phyloP scores from a whole-genome alignment of 768 basidiomycete genomes.

The Candolleomyces aberdarensis region DNA sequence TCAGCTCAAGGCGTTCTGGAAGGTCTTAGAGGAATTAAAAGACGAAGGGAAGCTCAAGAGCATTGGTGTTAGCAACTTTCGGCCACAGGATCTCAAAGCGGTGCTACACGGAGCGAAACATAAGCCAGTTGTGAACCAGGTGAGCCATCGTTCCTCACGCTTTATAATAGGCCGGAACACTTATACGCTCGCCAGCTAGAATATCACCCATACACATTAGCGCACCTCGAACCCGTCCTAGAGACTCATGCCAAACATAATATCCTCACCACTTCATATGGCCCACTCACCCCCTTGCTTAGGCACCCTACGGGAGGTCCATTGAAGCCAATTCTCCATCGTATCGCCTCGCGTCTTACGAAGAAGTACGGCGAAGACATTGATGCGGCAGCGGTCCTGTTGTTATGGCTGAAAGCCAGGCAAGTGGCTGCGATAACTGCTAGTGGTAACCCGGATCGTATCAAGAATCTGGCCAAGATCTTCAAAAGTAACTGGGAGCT shows the following conservation, averaged over 20 bases:
- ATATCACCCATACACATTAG: conserved; percentile 32
- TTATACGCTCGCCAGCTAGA: conserved; percentile 24
- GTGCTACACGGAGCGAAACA: conserved; percentile 42
- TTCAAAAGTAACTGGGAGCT: conserved; percentile 27
- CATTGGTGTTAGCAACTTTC: conserved; percentile 55
- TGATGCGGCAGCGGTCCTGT: conserved; percentile 22
- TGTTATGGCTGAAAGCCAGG: conserved; percentile 32
- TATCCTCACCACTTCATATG: conserved; percentile 36
- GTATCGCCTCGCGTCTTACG: conserved; percentile 28
- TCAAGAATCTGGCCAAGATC: conserved; percentile 27
- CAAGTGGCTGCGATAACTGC: conserved; percentile 30
- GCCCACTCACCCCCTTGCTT: conserved; percentile 33
- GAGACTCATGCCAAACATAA: conserved; percentile 32
- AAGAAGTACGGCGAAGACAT: conserved; percentile 16
- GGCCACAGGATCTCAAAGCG: conserved; percentile 39
- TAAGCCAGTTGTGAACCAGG: conserved; percentile 55
- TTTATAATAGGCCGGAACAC: background rate
- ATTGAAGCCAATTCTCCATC: conserved; percentile 33
- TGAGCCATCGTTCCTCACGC: conserved; percentile 14
- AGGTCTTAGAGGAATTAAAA: conserved; percentile 48
- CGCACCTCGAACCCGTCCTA: conserved; percentile 31
- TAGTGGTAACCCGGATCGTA: conserved; percentile 28
- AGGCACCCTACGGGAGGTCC: conserved; percentile 36
- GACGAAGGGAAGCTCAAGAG: conserved; percentile 34
- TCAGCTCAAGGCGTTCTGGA: conserved; percentile 39